These are phyloP conservation scores for Sporisorium reilianum DNA, from an alignment of 1,284 basidiomycete species.

Conservation along the genomic window DNA sequence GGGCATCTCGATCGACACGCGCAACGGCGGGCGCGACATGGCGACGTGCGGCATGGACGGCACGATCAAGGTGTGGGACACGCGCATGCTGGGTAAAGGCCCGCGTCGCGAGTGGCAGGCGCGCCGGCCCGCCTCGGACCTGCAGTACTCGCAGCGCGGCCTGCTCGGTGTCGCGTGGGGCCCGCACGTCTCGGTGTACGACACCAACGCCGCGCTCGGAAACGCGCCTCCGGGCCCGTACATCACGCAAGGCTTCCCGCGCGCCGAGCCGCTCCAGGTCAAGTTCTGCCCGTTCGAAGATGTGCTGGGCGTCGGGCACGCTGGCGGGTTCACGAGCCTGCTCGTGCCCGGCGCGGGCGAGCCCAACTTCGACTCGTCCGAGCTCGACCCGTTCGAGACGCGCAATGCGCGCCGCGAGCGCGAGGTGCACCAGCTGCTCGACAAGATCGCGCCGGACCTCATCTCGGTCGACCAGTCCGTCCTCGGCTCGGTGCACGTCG, in stretches of 20 bases:
- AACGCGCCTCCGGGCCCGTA: constrained; percentile 73
- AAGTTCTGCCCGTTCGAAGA: constrained; percentile 87
- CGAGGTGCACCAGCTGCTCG: constrained; percentile 88
- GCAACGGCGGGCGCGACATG: constrained; percentile 83
- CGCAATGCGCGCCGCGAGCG: constrained; percentile 84
- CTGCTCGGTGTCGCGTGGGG: constrained; percentile 85
- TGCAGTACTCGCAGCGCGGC: constrained; percentile 77
- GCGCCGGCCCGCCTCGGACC: constrained; percentile 71
- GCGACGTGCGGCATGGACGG: constrained; percentile 90
- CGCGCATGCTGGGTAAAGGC: constrained; percentile 86
- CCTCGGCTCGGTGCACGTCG: constrained; percentile 64
- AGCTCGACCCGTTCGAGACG: constrained; percentile 94
- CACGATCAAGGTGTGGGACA: constrained; percentile 93
- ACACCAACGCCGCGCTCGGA: constrained; percentile 51
- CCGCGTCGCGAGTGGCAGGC: constrained; percentile 84
- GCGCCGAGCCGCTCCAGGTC: constrained; percentile 78
- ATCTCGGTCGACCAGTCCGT: constrained; percentile 90
- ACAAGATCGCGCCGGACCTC: constrained; percentile 95
- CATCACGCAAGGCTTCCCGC: constrained; percentile 63
- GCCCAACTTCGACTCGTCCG: constrained; percentile 90
- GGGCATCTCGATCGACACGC: constrained; percentile 83
- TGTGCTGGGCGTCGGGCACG: constrained; percentile 81
- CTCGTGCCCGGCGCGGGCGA: constrained; percentile 93
- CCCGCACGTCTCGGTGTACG: constrained; percentile 78
- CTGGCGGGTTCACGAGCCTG: constrained; percentile 81